These are phyloP conservation scores for Podospora pseudoanserina DNA, from an alignment of 495 filamentous ascomycete species.

Conservation along the genomic window DNA sequence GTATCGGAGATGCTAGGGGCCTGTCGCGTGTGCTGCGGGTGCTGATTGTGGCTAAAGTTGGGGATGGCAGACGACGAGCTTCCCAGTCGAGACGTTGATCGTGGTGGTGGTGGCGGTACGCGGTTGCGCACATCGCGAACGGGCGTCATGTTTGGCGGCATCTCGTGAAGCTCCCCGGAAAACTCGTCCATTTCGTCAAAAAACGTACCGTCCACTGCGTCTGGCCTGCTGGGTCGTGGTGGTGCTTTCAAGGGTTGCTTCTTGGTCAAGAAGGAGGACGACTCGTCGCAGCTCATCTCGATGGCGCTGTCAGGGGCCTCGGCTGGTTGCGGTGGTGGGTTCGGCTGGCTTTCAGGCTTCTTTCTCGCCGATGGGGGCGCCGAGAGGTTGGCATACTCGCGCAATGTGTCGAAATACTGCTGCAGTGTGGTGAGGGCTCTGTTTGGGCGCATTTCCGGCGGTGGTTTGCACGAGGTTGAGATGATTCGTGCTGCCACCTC, in stretches of 20 bases:
- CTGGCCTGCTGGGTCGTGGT: not conserved
- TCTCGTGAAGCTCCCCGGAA: conserved; percentile 32
- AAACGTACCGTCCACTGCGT: not conserved
- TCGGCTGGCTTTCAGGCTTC: not conserved
- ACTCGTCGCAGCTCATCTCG: conserved; percentile 34
- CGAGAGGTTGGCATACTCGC: conserved; percentile 27
- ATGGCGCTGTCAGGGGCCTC: conserved; percentile 44
- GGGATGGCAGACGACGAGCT: conserved; percentile 13
- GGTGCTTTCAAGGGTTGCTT: not conserved
- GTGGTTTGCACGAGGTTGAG: conserved; percentile 9
- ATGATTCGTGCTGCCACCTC: conserved; percentile 17
- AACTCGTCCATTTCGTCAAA: conserved; percentile 37
- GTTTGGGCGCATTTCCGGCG: conserved; percentile 34
- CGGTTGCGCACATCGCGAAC: conserved; percentile 14
- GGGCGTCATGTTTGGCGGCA: conserved; percentile 22
- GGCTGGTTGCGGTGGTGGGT: conserved; percentile 29
- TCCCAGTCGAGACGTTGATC: conserved; percentile 30
- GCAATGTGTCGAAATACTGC: conserved; percentile 35
- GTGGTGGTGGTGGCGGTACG: conserved; percentile 40
- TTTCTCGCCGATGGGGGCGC: not conserved
- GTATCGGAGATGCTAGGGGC: conserved; percentile 10
- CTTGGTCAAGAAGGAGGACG: no score
- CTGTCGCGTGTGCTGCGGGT: not conserved
- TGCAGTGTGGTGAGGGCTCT: conserved; percentile 31
- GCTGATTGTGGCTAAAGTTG: not conserved